Percentiles rank a stretch among this genome's conserved stretches.
Conservation (phyloP, 2,329 filamentous ascomycete genomes). For the Helotiales sp. region DNA sequence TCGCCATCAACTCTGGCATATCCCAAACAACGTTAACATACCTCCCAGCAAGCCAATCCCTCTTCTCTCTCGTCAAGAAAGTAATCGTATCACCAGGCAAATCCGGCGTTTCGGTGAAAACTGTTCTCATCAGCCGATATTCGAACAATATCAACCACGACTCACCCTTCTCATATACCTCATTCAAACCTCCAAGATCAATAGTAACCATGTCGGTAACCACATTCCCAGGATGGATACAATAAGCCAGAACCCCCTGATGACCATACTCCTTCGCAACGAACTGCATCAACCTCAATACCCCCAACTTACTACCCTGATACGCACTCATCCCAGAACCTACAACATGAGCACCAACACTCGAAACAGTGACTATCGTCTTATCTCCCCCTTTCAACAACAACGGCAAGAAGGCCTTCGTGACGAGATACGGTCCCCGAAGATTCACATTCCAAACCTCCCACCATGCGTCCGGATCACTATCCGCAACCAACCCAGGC, state of each 20-base stretch:
- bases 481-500: constrained; percentile 12
- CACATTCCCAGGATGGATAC: constrained; percentile 40
- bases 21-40: constrained; percentile 49
- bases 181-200: constrained; percentile 18
- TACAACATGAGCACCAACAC: constrained; percentile 42
- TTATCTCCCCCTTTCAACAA: constrained; percentile 35
- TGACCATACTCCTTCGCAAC: constrained; percentile 45
- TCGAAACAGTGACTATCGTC: constrained; percentile 48
- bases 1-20: constrained; percentile 44
- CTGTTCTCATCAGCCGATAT: constrained; percentile 26
- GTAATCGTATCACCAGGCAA: constrained; percentile 45
- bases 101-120: constrained; percentile 34
- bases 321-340: constrained; percentile 43
- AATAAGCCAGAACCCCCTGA: constrained; percentile 41
- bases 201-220: constrained; percentile 24
- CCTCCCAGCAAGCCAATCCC: constrained; percentile 46
- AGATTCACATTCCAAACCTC: constrained; percentile 49
- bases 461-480: constrained; percentile 39
- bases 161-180: constrained; percentile 10
- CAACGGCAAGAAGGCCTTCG: constrained; percentile 43
- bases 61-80: constrained; percentile 42
- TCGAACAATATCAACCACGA: constrained; percentile 13
- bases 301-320: constrained; percentile 48
- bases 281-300: constrained; percentile 49
- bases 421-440: constrained; percentile 46